Percentiles rank a stretch among this genome's conserved stretches.
These are phyloP conservation scores for Zymoseptoria ardabiliae DNA, from an alignment of 2,329 filamentous ascomycete species.

Conservation along the genomic window DNA sequence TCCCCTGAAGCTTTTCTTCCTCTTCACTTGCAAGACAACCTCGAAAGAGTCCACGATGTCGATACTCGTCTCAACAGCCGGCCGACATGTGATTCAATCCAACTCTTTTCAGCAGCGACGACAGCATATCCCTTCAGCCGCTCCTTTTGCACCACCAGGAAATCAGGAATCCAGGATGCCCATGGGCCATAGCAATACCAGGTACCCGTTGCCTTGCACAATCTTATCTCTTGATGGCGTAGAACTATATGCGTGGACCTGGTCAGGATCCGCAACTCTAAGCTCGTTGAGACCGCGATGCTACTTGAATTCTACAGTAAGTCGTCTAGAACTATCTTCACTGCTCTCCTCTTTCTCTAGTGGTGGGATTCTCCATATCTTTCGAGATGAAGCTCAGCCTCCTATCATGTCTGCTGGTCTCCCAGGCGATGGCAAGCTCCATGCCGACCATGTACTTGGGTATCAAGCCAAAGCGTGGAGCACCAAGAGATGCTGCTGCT, in stretches of 20 bases:
- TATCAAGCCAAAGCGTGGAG: background rate
- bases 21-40: background rate
- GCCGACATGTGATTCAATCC: background rate
- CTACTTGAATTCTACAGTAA: background rate
- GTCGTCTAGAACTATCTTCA: background rate
- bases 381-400: background rate
- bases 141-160: background rate
- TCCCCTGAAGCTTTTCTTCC: background rate
- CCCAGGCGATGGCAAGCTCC: background rate
- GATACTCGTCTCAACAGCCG: background rate
- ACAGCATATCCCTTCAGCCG: background rate
- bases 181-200: background rate
- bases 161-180: background rate
- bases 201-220: background rate
- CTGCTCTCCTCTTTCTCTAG: background rate
- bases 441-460: background rate
- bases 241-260: background rate
- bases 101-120: background rate
- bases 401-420: background rate
- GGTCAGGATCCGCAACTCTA: background rate
- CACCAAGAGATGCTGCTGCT: background rate
- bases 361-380: background rate
- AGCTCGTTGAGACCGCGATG: background rate
- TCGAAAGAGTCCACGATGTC: background rate
- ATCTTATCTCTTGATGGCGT: background rate